Base-by-base conservation (phyloP, 1,284 basidiomycete species). In the Cutaneotrichosporon sp. region DNA sequence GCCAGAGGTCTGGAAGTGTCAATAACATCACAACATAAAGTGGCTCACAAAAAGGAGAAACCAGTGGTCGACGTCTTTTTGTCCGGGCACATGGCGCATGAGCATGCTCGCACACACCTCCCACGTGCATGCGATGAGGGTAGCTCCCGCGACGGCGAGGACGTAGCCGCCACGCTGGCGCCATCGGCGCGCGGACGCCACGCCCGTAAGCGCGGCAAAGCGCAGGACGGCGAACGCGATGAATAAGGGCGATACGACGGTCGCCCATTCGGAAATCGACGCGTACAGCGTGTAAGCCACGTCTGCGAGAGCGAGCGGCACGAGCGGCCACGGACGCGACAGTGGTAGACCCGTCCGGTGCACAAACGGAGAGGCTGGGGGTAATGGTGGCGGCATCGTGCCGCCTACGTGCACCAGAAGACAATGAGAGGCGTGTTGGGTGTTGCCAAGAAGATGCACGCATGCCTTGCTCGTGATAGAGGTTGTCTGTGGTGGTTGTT, bases 301-400 rank as follows among this genome's bases (percentile, higher is more conserved):
- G 49, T 55, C 54, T 5, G 40, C 54, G 36, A 41, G 23, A 10
- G 40, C 49, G 26, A 51, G 13, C 3, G 54, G 54, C 13, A 55
- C 20, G 17, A 55, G 49, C 2, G 54, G 49, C 26, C 51, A 37
- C 22, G 53, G 53, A 30, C 49, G 53, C 38, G 42, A 10, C 18
- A 54, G 47, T 14, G 52, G 20, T 21, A 33, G 43, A 5, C 43
- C 43, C 10, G 26, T 30, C 17, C 43, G 30, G 10, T 33, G 23
- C 14, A 39, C 17, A 34, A 21, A 14, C 15, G n/a, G 17, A 4
- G 45, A 45, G 18, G 43, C 18, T 4, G 43, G 30, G 3, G 33
- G 43, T 17, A 45, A 30, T 30, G 26, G 26, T 10, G 26, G 26
- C 26, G 26, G 26, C 26, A 30, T 30, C 7, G 26, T 30, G 26